A percentile compares a stretch with the other conserved stretches of the same genome.
phyloP scores from a whole-genome alignment of 495 filamentous ascomycete genomes.

The Geoglossum glabrum region DNA sequence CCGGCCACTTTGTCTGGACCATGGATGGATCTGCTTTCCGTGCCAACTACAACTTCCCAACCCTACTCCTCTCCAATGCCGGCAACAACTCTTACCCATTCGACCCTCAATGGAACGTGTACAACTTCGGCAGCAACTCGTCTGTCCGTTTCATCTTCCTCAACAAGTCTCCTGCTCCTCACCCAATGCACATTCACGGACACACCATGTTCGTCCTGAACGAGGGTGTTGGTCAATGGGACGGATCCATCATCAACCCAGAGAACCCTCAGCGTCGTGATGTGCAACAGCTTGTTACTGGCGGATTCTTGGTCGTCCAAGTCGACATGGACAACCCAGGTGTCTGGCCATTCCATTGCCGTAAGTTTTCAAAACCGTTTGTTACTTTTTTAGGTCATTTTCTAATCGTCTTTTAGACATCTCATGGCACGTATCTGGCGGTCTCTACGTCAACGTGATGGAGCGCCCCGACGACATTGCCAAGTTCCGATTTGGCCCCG shows the following conservation, averaged over 20 bases:
- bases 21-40: conserved; percentile 35
- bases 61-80: conserved; percentile 29
- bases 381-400: not conserved
- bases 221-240: conserved; percentile 18
- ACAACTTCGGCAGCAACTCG: conserved; percentile 32
- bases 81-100: conserved; percentile 18
- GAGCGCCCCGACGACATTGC: conserved; percentile 24
- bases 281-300: conserved; percentile 28
- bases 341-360: conserved; percentile 10
- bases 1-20: conserved; percentile 29
- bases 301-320: conserved; percentile 6
- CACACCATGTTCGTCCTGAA: conserved; percentile 37
- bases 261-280: conserved; percentile 37
- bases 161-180: conserved; percentile 21
- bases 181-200: conserved; percentile 34
- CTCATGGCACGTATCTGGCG: conserved; percentile 4
- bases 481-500: conserved; percentile 19
- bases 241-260: conserved; percentile 2
- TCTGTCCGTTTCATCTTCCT: conserved; percentile 36
- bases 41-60: conserved; percentile 38
- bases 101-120: conserved; percentile 30
- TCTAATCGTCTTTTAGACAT: conserved; percentile 4
- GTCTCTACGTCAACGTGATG: conserved; percentile 1
- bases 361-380: not conserved
- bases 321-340: conserved; percentile 7